Base-by-base conservation (phyloP, 2,329 filamentous ascomycete species). In the Trichothecium roseum region DNA sequence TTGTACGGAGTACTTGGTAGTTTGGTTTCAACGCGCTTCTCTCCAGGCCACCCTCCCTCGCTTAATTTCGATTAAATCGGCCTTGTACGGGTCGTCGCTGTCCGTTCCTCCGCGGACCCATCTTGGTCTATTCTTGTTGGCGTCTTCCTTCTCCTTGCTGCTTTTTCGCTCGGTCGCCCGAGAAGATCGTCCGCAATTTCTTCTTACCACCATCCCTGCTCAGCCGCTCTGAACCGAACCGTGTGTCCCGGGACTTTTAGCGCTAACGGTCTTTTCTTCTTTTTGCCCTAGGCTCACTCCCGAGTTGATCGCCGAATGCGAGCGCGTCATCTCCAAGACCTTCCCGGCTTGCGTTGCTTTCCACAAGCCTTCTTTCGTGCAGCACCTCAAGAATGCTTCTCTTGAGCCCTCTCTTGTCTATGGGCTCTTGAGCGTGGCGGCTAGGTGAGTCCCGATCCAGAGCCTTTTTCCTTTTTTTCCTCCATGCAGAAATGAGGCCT, bases 331-430 rank as follows among this genome's bases (percentile, higher is more conserved):
- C 47, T 68, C 65, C 46, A 76, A 74, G 60, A 74, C 71, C 12
- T 65, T 76, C 45, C 72, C 72, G 28, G 70, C 72, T 42, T 76
- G 71, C 49, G 70, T 77, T 29, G 72, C 72, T 48, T 77, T 77
- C 50, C 72, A 77, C 59, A 76, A 75, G 57, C 72, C 72, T 7
- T 72, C 72, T 3, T 76, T 76, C 53, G 52, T 77, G 24, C 69
- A 74, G 54, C 72, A 75, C 50, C 62, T 77, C 34, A 76, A 75
- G 59, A 71, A 62, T 45, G 64, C 60, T 16, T 62, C 64, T 3
- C 62, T 77, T 24, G 72, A 77, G 39, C 58, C 66, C 20, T 69
- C 68, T 32, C 68, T 77, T 43, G 63, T 74, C 37, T 73, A 74
- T 42, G 72, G 71, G 12, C 64, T 77, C 24, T 57, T 77, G 45